Evolutionary conservation across 148 eudicot genomes (phyloP).

Genomic region (Simmondsia chinensis): DNA sequence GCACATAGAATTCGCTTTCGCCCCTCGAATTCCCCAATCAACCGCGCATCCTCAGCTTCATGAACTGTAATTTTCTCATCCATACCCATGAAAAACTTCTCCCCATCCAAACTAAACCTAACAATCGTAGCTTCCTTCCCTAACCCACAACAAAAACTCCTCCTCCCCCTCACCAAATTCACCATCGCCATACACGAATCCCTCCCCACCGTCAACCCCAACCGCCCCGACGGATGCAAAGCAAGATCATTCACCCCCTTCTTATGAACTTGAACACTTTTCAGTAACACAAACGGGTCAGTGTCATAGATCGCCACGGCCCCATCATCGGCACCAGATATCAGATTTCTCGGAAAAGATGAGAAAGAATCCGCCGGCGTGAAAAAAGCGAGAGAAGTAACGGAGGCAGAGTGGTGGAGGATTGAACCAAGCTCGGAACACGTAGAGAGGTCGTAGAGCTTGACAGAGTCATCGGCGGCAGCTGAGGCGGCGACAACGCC

Average conservation of each 20-base stretch:
- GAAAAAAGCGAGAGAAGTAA: conserved; percentile 45
- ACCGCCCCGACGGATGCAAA: conserved; percentile 63
- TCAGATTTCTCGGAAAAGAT: conserved; percentile 57
- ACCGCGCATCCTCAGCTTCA: conserved; percentile 60
- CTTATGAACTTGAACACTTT: conserved; percentile 40
- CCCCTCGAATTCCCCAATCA: conserved; percentile 35
- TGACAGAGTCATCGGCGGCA: conserved; percentile 67
- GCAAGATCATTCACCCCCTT: conserved; percentile 42
- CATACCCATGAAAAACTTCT: conserved; percentile 52
- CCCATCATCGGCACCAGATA: conserved; percentile 57
- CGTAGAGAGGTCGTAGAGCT: conserved; percentile 71
- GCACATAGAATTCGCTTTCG: conserved; percentile 67
- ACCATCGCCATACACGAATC: conserved; percentile 73
- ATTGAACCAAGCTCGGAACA: conserved; percentile 63
- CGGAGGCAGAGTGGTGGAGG: conserved; percentile 42
- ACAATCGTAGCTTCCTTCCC: conserved; percentile 61
- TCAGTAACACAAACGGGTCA: conserved; percentile 68
- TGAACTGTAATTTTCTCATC: conserved; percentile 63
- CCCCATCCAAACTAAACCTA: conserved; percentile 40
- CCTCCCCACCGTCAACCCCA: conserved; percentile 57
- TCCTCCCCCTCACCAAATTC: conserved; percentile 73
- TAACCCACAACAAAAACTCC: conserved; percentile 61
- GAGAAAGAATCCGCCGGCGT: conserved; percentile 30
- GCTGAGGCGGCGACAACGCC: conserved; percentile 75
- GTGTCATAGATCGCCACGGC: conserved; percentile 54